Evolutionary conservation across 208 protist genomes (phyloP).

Genomic region (Jaenimonas drosophilae): DNA sequence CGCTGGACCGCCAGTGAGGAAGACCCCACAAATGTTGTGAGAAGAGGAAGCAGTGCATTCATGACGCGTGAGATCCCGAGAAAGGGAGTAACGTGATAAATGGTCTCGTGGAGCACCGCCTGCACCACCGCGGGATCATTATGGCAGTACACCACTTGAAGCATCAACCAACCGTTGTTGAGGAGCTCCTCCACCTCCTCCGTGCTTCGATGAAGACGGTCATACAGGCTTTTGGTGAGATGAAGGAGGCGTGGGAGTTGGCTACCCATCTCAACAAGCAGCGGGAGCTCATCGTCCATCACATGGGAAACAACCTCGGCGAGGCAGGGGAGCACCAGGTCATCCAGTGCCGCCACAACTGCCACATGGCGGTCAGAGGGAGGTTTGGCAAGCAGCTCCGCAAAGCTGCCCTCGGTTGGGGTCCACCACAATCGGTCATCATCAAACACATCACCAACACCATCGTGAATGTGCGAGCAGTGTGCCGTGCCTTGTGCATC

Average conservation of each 20-base stretch:
- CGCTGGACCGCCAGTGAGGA: conserved; percentile 8
- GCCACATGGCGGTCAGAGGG: too few relatives aligned
- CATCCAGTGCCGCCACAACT: too few relatives aligned
- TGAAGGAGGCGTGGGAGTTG: conserved; percentile 52
- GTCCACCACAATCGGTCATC: too few relatives aligned
- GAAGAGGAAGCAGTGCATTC: conserved; percentile 61
- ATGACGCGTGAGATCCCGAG: conserved; percentile 47
- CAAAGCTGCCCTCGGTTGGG: too few relatives aligned
- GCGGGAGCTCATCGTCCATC: conserved; percentile 3
- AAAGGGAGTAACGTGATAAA: conserved; percentile 35
- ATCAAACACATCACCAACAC: too few relatives aligned
- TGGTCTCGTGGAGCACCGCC: conserved; percentile 19
- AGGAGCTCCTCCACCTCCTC: conserved; percentile 33
- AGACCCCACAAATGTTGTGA: conserved; percentile 43
- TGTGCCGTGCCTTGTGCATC: too few relatives aligned
- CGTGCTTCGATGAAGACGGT: conserved; percentile 10
- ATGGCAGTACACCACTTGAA: conserved; percentile 45
- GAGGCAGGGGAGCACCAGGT: conserved; percentile 43
- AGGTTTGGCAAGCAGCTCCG: too few relatives aligned
- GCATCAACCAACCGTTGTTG: conserved; percentile 42
- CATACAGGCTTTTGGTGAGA: conserved; percentile 20
- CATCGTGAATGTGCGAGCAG: too few relatives aligned
- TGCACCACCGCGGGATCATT: conserved; percentile 18
- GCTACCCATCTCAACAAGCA: conserved; percentile 52
- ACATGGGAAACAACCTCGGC: conserved; percentile 13